Conservation (phyloP, 768 basidiomycete genomes). For the Phylloporus sp. region DNA sequence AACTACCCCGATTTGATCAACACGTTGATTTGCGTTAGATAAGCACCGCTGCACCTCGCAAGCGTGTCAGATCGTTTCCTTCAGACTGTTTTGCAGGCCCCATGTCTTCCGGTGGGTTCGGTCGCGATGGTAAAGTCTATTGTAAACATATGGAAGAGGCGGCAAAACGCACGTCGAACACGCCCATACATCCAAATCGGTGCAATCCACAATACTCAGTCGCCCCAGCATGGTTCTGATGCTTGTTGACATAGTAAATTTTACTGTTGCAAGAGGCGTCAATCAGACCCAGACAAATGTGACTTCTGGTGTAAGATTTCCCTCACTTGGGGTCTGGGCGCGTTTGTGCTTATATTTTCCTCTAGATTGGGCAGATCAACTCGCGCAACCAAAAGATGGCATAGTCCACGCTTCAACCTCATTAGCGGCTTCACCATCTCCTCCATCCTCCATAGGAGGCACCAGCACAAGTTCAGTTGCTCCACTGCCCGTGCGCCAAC, state of each 20-base stretch:
- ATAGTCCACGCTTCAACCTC: not conserved
- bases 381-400: constrained; percentile 3
- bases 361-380: constrained; percentile 34
- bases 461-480: not conserved
- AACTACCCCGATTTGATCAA: not conserved
- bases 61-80: not conserved
- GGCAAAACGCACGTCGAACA: constrained; percentile 31
- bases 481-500: not conserved
- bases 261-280: constrained; percentile 34
- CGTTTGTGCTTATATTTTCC: not conserved
- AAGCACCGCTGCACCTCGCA: constrained; percentile 6
- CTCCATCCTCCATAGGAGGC: not conserved
- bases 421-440: not conserved
- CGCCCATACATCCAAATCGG: constrained; percentile 34
- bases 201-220: constrained; percentile 20
- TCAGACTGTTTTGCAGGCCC: not conserved
- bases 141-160: constrained; percentile 37
- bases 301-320: constrained; percentile 37
- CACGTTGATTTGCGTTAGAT: constrained; percentile 15
- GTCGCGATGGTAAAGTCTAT: constrained; percentile 31
- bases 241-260: constrained; percentile 28
- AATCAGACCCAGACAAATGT: constrained; percentile 13
- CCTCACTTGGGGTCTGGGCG: not conserved
- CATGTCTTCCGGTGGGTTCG: constrained; percentile 21
- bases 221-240: constrained; percentile 7